A percentile compares a stretch with the other conserved stretches of the same genome.
phyloP scores from a whole-genome alignment of 176 grass and related monocot genomes.

The Luzula sylvatica region DNA sequence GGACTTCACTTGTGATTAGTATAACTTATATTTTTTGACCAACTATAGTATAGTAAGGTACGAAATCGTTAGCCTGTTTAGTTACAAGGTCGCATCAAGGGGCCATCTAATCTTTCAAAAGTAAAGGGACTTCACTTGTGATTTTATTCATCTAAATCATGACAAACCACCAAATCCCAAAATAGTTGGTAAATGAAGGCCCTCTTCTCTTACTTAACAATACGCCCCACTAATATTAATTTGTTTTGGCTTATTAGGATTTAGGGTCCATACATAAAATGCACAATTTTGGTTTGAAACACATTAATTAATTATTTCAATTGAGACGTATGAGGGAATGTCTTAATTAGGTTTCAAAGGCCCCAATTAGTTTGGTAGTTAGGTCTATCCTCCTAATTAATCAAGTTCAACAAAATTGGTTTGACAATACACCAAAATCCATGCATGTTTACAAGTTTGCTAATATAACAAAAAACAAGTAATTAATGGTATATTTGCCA shows the following conservation, averaged over 20 bases:
- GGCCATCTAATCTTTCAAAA: conserved; percentile 1
- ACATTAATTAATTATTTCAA: too few relatives aligned
- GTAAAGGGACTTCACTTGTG: background rate
- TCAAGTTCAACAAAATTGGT: background rate
- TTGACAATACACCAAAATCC: conserved; percentile 1
- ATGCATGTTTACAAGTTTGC: too few relatives aligned
- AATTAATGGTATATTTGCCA: too few relatives aligned
- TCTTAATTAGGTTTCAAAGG: background rate
- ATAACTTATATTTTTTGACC: too few relatives aligned
- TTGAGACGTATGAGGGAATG: too few relatives aligned
- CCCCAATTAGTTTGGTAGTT: background rate
- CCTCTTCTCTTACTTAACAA: background rate
- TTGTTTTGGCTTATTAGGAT: too few relatives aligned
- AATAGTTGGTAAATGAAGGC: conserved; percentile 6
- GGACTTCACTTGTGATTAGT: too few relatives aligned
- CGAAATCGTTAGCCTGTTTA: conserved; percentile 7
- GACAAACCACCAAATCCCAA: conserved; percentile 22
- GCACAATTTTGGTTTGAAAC: too few relatives aligned
- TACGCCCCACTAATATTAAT: too few relatives aligned
- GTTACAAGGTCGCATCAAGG: conserved; percentile 1
- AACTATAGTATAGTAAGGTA: conserved; percentile 9
- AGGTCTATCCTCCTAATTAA: conserved; percentile 12
- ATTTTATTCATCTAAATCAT: conserved; percentile 11
- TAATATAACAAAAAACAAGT: too few relatives aligned
- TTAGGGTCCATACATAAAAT: too few relatives aligned